phyloP scores from a whole-genome alignment of 805 yeast species.

The Hanseniaspora occidentalis region DNA sequence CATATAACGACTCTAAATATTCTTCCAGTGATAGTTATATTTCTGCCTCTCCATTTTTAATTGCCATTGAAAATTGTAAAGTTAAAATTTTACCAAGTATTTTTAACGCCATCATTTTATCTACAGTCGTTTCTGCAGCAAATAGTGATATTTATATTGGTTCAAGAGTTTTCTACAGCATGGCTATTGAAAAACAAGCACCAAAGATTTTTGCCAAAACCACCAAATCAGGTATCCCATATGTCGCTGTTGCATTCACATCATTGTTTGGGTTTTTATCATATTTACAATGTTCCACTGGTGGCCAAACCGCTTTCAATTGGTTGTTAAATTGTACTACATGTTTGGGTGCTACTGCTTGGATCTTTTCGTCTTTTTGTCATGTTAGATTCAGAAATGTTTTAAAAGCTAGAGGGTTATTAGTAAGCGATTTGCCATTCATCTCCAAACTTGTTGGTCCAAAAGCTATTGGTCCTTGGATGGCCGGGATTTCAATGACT shows the following conservation, averaged over 20 bases:
- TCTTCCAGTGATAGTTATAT: conserved; percentile 24
- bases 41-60: conserved; percentile 54
- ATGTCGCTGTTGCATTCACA: conserved; percentile 39
- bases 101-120: conserved; percentile 62
- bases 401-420: conserved; percentile 45
- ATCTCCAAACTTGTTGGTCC: conserved; percentile 41
- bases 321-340: conserved; percentile 61
- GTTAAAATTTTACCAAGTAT: conserved; percentile 59
- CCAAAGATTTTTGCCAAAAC: conserved; percentile 27
- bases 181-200: conserved; percentile 21
- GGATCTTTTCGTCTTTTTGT: conserved; percentile 48
- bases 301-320: conserved; percentile 44
- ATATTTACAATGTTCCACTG: conserved; percentile 25
- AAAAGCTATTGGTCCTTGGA: conserved; percentile 30
- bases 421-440: conserved; percentile 54
- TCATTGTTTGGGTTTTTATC: conserved; percentile 47
- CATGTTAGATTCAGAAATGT: conserved; percentile 55
- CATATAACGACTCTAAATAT: conserved; percentile 44
- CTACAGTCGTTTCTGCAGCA: conserved; percentile 70
- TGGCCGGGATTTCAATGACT: conserved; percentile 47
- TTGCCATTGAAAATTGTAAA: conserved; percentile 38
- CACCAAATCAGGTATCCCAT: conserved; percentile 49
- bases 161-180: conserved; percentile 51
- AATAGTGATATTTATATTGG: conserved; percentile 70
- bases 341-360: conserved; percentile 53